phyloP scores from a whole-genome alignment of 2,329 filamentous ascomycete genomes.

The Lecanicillium sp. region DNA sequence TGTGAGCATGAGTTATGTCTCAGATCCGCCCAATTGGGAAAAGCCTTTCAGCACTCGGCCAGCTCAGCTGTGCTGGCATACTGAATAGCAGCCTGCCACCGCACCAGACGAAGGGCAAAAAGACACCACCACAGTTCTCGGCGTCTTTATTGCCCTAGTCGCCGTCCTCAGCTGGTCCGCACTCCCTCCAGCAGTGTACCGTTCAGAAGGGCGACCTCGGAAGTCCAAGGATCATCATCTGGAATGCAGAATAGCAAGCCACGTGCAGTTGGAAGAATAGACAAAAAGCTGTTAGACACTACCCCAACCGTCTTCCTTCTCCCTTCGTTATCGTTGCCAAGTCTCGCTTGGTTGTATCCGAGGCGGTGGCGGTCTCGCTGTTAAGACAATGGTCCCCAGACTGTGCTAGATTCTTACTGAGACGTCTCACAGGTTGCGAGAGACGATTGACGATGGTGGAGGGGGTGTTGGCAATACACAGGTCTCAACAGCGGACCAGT shows the following conservation, averaged over 20 bases:
- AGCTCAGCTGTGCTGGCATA: constrained; percentile 10
- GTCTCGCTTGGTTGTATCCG: background rate
- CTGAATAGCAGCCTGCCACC: background rate
- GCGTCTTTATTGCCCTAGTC: background rate
- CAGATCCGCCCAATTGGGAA: constrained; percentile 4
- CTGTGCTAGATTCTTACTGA: background rate
- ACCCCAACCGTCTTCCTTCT: background rate
- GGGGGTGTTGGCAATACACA: background rate
- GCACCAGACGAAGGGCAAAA: background rate
- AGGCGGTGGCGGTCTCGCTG: background rate
- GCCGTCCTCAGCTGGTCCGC: background rate
- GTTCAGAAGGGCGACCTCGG: background rate
- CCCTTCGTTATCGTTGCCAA: background rate
- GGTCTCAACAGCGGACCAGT: background rate
- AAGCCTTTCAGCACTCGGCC: background rate
- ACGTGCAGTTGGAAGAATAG: constrained; percentile 10
- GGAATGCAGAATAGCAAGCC: constrained; percentile 5
- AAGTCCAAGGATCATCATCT: background rate
- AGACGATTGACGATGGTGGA: background rate
- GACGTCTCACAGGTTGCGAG: background rate
- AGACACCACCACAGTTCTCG: background rate
- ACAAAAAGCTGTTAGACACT: background rate
- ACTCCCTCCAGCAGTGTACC: background rate
- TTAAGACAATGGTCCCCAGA: background rate
- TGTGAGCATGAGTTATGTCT: constrained; percentile 5